Percentiles rank a stretch among this genome's conserved stretches.
These are phyloP conservation scores for Erodium texanum DNA, from an alignment of 441 rosid genomes.

Conservation along the genomic window DNA sequence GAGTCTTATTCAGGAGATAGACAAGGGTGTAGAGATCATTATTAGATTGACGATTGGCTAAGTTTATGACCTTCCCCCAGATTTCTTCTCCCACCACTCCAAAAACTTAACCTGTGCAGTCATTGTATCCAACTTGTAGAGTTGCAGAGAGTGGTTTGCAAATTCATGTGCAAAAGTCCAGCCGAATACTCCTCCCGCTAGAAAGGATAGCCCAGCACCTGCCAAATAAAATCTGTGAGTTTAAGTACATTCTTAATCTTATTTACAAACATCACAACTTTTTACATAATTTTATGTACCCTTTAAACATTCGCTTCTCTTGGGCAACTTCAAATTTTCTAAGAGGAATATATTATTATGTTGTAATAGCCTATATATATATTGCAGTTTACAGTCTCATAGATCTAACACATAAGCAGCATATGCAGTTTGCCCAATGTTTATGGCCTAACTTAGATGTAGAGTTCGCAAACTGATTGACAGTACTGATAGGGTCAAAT, in stretches of 20 bases:
- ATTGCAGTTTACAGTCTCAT: no score
- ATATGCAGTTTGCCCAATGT: background rate
- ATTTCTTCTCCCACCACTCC: constrained; percentile 80
- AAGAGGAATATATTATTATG: background rate
- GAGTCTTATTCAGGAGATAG: constrained; percentile 19
- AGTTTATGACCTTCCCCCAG: constrained; percentile 19
- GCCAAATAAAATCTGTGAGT: constrained; percentile 7
- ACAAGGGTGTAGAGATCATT: background rate
- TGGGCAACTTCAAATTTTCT: background rate
- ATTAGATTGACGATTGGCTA: constrained; percentile 2
- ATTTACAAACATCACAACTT: background rate
- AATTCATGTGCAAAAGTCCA: constrained; percentile 79
- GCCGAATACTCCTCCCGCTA: constrained; percentile 78
- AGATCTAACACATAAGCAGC: no score
- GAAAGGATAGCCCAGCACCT: constrained; percentile 75
- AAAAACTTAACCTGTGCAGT: constrained; percentile 73
- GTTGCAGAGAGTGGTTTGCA: constrained; percentile 62
- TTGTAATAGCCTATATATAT: background rate
- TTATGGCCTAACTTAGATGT: background rate
- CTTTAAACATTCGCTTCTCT: background rate
- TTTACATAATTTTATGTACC: background rate
- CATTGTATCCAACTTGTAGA: constrained; percentile 76
- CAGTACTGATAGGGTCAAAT: no score
- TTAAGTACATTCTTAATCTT: background rate
- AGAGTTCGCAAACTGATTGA: background rate